A percentile compares a stretch with the other conserved stretches of the same genome.
Evolutionary conservation across 2,329 filamentous ascomycete species (phyloP).

Genomic region (Chrysoporthe deuterocubensis): DNA sequence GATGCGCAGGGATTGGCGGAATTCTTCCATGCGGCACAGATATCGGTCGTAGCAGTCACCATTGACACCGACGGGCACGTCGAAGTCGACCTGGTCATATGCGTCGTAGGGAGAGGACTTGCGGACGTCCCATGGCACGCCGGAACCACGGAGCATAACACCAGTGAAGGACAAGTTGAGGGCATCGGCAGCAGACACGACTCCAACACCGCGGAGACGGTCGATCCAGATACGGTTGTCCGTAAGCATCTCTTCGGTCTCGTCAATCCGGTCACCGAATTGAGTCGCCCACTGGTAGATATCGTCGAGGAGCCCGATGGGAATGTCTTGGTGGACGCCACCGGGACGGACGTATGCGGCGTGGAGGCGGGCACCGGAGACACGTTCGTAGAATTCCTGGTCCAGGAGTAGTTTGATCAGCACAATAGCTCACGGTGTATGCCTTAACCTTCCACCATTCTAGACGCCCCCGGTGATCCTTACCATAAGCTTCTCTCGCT

Average conservation of each 20-base stretch:
- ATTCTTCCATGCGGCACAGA: constrained; percentile 99
- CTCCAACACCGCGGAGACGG: constrained; percentile 87
- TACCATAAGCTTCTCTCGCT: constrained; percentile 99
- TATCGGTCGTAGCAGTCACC: constrained; percentile 99
- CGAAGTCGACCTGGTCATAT: constrained; percentile 97
- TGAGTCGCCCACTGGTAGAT: constrained; percentile 99
- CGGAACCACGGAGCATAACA: constrained; percentile 96
- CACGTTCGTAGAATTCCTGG: constrained; percentile 99
- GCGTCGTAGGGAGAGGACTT: constrained; percentile 98
- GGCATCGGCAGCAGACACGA: constrained; percentile 90
- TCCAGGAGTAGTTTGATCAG: constrained; percentile 21
- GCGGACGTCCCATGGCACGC: constrained; percentile 93
- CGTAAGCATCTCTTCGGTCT: constrained; percentile 97
- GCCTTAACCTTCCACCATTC: not conserved
- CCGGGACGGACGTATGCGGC: constrained; percentile 96
- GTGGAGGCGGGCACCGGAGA: constrained; percentile 96
- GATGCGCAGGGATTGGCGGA: constrained; percentile 96
- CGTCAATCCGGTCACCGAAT: constrained; percentile 97
- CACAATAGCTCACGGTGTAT: not conserved
- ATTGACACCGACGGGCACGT: constrained; percentile 93
- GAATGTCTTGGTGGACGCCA: constrained; percentile 94
- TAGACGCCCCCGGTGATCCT: constrained; percentile 36
- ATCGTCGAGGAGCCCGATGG: constrained; percentile 91
- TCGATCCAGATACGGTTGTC: constrained; percentile 99
- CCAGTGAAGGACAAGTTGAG: constrained; percentile 96